phyloP scores from a whole-genome alignment of 2,329 filamentous ascomycete species.

The Pyrenophora tritici-repentis region DNA sequence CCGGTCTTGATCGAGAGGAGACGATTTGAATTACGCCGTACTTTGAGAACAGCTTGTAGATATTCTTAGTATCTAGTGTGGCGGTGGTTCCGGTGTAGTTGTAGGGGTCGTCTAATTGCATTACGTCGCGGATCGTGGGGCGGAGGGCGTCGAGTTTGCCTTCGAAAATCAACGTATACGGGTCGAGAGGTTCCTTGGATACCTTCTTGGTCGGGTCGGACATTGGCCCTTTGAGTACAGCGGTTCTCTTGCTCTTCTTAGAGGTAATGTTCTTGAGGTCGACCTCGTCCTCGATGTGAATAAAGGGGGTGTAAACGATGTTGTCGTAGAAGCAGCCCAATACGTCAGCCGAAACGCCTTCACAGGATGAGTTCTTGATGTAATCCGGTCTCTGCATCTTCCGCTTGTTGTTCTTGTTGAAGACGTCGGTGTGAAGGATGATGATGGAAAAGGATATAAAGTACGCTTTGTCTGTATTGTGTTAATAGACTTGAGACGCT shows the following conservation, averaged over 20 bases:
- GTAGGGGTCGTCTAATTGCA: conserved; percentile 90
- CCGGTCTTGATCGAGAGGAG: conserved; percentile 87
- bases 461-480: conserved; percentile 78
- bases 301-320: conserved; percentile 96
- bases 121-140: conserved; percentile 87
- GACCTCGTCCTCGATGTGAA: conserved; percentile 91
- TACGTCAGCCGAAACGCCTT: conserved; percentile 92
- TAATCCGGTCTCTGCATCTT: conserved; percentile 98
- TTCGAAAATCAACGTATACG: conserved; percentile 92
- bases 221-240: conserved; percentile 60
- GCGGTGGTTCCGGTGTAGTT: conserved; percentile 78
- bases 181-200: conserved; percentile 85
- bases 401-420: conserved; percentile 99
- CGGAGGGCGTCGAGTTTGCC: conserved; percentile 81
- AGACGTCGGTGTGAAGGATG: conserved; percentile 97
- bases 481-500: conserved; percentile 22
- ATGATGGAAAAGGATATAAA: conserved; percentile 97
- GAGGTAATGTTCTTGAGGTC: conserved; percentile 75
- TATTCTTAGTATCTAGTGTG: conserved; percentile 76
- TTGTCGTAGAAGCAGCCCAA: conserved; percentile 98
- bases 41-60: conserved; percentile 88
- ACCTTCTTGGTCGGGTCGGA: conserved; percentile 69
- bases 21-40: conserved; percentile 94
- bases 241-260: conserved; percentile 71
- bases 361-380: conserved; percentile 88